These are phyloP conservation scores for Trifolium pratense DNA, from an alignment of 306 rosid genomes.

Conservation along the genomic window DNA sequence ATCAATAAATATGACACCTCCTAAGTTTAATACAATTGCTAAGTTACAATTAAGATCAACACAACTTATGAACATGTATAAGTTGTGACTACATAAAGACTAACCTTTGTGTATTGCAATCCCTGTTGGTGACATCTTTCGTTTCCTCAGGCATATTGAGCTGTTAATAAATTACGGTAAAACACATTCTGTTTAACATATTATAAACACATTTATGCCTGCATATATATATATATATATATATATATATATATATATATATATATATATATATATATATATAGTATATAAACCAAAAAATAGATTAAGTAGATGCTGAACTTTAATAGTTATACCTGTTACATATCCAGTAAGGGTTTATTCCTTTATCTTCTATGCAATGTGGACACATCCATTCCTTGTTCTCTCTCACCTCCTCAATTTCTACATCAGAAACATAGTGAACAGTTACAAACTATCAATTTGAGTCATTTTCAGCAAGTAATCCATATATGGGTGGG, in stretches of 20 bases:
- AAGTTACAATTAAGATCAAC: too few species aligned
- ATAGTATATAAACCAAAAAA: conserved; percentile 2
- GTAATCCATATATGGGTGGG: too few species aligned
- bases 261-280: too few species aligned
- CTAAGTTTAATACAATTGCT: too few species aligned
- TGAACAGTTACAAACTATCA: conserved; percentile 21
- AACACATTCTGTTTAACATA: not conserved
- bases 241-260: too few species aligned
- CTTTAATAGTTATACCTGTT: conserved; percentile 62
- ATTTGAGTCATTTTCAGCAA: not conserved
- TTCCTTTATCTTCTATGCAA: conserved; percentile 72
- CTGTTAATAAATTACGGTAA: conserved; percentile 41
- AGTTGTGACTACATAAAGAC: conserved; percentile 12
- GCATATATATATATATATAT: conserved; percentile 11
- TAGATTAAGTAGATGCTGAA: not conserved
- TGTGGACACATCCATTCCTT: conserved; percentile 87
- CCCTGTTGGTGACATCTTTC: conserved; percentile 75
- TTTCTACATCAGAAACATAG: conserved; percentile 48
- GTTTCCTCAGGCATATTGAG: conserved; percentile 65
- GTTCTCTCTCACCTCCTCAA: conserved; percentile 67
- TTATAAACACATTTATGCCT: not conserved
- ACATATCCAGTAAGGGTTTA: conserved; percentile 72
- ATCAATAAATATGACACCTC: too few species aligned
- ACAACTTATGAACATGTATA: too few species aligned
- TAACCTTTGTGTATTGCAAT: conserved; percentile 65